These are phyloP conservation scores for Millerozyma acaciae DNA, from an alignment of 805 yeast genomes.

Conservation along the genomic window DNA sequence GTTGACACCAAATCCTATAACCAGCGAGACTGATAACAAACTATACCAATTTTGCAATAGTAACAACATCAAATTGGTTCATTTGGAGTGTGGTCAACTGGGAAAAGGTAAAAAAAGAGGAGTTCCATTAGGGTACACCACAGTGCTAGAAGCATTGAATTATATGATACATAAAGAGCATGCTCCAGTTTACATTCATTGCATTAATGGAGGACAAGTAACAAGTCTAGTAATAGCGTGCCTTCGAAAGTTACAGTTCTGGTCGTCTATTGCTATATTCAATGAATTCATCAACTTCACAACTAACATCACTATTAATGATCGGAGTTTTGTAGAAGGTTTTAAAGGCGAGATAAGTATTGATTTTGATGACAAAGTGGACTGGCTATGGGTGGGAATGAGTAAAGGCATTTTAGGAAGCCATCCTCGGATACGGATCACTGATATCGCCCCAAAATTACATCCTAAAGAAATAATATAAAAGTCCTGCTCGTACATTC, in stretches of 20 bases:
- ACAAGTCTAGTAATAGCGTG: conserved; percentile 85
- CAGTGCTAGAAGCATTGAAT: conserved; percentile 58
- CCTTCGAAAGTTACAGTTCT: conserved; percentile 71
- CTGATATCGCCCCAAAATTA: conserved; percentile 11
- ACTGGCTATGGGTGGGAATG: conserved; percentile 67
- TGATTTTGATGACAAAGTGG: conserved; percentile 41
- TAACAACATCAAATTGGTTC: conserved; percentile 59
- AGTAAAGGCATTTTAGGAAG: conserved; percentile 52
- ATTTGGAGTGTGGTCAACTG: conserved; percentile 61
- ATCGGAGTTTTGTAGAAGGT: conserved; percentile 76
- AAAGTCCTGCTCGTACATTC: neutral
- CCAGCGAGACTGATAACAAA: conserved; percentile 46
- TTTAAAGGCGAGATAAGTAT: conserved; percentile 63
- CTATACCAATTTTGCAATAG: conserved; percentile 49
- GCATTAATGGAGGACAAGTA: conserved; percentile 85
- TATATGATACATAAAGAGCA: conserved; percentile 53
- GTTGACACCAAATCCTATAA: conserved; percentile 73
- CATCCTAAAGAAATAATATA: neutral
- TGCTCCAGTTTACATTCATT: conserved; percentile 79
- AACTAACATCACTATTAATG: conserved; percentile 75
- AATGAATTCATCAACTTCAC: conserved; percentile 80
- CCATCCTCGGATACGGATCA: conserved; percentile 49
- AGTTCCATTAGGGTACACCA: conserved; percentile 70
- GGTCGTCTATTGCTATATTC: conserved; percentile 86
- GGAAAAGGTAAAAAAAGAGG: conserved; percentile 81